Conservation (phyloP, 2,329 filamentous ascomycete species). For the Aspergillus neotritici region DNA sequence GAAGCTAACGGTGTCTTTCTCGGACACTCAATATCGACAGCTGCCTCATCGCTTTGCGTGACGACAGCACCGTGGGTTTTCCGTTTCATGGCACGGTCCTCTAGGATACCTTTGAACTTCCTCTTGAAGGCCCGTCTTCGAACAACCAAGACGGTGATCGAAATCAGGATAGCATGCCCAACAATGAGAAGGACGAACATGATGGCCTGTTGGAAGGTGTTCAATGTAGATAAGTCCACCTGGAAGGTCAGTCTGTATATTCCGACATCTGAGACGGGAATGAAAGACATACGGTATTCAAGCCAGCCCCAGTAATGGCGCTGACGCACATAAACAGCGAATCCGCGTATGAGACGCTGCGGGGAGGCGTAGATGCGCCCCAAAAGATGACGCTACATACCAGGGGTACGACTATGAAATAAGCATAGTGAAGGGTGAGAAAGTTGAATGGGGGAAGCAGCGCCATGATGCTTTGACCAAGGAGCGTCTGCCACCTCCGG, state of each 20-base stretch:
- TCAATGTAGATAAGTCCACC: conserved; percentile 52
- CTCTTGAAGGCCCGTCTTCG: conserved; percentile 58
- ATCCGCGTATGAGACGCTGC: conserved; percentile 56
- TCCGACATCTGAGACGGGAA: neutral
- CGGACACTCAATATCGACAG: too few relatives aligned
- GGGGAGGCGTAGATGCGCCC: conserved; percentile 45
- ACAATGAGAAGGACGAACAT: conserved; percentile 61
- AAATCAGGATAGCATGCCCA: conserved; percentile 63
- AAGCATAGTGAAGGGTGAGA: conserved; percentile 61
- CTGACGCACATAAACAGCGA: conserved; percentile 62
- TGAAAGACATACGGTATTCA: conserved; percentile 54
- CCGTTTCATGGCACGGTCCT: conserved; percentile 20
- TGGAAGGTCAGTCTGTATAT: conserved; percentile 9
- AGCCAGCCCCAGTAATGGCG: conserved; percentile 61
- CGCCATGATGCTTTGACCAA: conserved; percentile 20
- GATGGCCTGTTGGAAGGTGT: conserved; percentile 62
- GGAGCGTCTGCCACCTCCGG: conserved; percentile 14
- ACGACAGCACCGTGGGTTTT: neutral
- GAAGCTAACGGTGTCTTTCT: too few relatives aligned
- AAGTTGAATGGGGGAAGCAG: conserved; percentile 48
- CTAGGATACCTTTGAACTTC: conserved; percentile 52
- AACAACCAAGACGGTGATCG: conserved; percentile 57
- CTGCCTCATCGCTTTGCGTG: too few relatives aligned
- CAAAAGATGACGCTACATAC: conserved; percentile 57
- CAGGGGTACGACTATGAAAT: conserved; percentile 56